phyloP scores from a whole-genome alignment of 768 basidiomycete species.

The Lactarius sp. region DNA sequence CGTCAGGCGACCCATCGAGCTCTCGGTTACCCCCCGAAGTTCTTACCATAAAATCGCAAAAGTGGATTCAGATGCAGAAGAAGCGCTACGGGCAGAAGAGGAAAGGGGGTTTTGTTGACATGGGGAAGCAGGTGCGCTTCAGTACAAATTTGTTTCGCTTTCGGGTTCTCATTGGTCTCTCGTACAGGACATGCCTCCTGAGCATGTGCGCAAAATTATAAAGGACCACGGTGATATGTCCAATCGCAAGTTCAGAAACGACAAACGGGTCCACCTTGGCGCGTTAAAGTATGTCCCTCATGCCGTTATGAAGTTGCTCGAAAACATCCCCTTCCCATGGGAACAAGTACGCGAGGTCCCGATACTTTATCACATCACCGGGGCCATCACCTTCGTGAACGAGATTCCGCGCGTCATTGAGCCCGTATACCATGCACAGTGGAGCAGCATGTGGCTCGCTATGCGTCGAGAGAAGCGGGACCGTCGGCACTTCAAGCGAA shows the following conservation, averaged over 20 bases:
- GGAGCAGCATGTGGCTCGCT: conserved; percentile 99
- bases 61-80: conserved; percentile 93
- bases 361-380: conserved; percentile 97
- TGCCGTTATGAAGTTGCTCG: conserved; percentile 97
- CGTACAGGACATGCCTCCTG: conserved; percentile 83
- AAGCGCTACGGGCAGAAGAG: conserved; percentile 90
- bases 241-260: conserved; percentile 97
- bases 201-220: conserved; percentile 98
- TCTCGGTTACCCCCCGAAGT: conserved; percentile 57
- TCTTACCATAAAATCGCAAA: conserved; percentile 87
- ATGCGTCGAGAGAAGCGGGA: conserved; percentile 99
- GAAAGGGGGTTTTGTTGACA: conserved; percentile 83
- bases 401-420: conserved; percentile 96
- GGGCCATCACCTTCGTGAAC: conserved; percentile 99
- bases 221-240: conserved; percentile 99
- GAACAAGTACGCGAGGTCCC: conserved; percentile 99
- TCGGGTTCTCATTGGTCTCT: conserved; percentile 26
- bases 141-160: not conserved
- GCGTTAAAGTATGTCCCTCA: conserved; percentile 98
- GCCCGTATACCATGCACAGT: conserved; percentile 97
- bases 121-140: conserved; percentile 80
- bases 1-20: conserved; percentile 33
- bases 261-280: conserved; percentile 98
- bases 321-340: conserved; percentile 98
- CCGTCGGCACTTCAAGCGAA: conserved; percentile 97